Percentiles rank a stretch among this genome's conserved stretches.
These are phyloP conservation scores for Vanrija sp. DNA, from an alignment of 1,284 basidiomycete genomes.

Conservation along the genomic window DNA sequence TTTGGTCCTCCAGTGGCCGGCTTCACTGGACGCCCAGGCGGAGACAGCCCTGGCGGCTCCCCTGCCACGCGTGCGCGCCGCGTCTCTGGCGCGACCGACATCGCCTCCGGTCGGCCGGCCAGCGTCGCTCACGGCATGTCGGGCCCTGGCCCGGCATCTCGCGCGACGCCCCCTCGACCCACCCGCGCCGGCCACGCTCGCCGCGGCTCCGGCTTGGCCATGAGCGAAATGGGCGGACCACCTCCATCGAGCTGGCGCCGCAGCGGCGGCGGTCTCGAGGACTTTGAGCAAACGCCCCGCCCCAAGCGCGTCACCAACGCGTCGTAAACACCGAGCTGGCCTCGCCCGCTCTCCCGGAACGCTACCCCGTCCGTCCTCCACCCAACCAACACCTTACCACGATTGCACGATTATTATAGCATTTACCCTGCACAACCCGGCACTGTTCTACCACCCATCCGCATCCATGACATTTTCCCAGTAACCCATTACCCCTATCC, in stretches of 20 bases:
- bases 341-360: neutral
- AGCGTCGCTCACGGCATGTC: conserved; percentile 1
- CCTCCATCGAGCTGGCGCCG: conserved; percentile 10
- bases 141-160: neutral
- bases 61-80: conserved; percentile 6
- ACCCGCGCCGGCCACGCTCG: conserved; percentile 1
- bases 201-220: conserved; percentile 4
- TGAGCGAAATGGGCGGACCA: conserved; percentile 10
- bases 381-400: neutral
- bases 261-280: neutral
- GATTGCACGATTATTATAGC: no score
- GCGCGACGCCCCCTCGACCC: neutral
- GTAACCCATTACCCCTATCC: no score
- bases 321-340: conserved; percentile 1
- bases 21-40: neutral
- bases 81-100: conserved; percentile 2
- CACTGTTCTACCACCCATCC: no score
- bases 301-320: conserved; percentile 16
- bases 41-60: neutral
- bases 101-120: conserved; percentile 4
- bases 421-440: no score
- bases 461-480: no score
- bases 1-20: conserved; percentile 36
- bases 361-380: neutral
- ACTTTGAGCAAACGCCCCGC: conserved; percentile 5